Evolutionary conservation across 257 asterid species (phyloP).

Genomic region (Thymus mandschuricus): DNA sequence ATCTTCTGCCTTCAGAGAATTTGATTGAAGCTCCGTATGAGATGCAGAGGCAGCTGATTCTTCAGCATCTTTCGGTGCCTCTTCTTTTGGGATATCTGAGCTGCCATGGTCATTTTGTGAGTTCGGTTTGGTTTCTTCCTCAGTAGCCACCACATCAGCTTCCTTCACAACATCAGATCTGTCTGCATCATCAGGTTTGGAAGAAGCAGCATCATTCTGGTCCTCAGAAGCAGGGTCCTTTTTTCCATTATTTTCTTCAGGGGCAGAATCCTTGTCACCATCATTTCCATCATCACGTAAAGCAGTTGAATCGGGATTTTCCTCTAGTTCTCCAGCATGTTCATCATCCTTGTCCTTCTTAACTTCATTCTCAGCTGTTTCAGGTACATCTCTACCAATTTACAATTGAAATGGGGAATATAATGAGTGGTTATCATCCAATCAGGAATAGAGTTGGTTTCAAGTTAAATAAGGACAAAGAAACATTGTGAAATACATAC

Average conservation of each 20-base stretch:
- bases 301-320: slow-evolving; percentile 40
- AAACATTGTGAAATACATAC: slow-evolving; percentile 45
- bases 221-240: slow-evolving; percentile 46
- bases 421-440: not conserved
- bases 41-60: slow-evolving; percentile 46
- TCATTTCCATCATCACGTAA: slow-evolving; percentile 38
- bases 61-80: slow-evolving; percentile 42
- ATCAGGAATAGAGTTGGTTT: not conserved
- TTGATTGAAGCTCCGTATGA: slow-evolving; percentile 53
- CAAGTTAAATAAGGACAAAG: slow-evolving; percentile 19
- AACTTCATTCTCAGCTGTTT: slow-evolving; percentile 45
- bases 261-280: slow-evolving; percentile 42
- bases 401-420: slow-evolving; percentile 35
- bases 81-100: slow-evolving; percentile 47
- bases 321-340: slow-evolving; percentile 48
- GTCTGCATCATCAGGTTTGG: slow-evolving; percentile 37
- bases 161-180: slow-evolving; percentile 47
- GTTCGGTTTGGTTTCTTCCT: slow-evolving; percentile 42
- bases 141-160: slow-evolving; percentile 35
- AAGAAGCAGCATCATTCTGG: slow-evolving; percentile 44
- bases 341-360: slow-evolving; percentile 41
- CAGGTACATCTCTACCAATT: slow-evolving; percentile 63
- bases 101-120: slow-evolving; percentile 39
- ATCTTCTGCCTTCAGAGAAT: slow-evolving; percentile 52
- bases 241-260: slow-evolving; percentile 39